phyloP scores from a whole-genome alignment of 1,284 basidiomycete species.

The Hortiboletus rubellus region DNA sequence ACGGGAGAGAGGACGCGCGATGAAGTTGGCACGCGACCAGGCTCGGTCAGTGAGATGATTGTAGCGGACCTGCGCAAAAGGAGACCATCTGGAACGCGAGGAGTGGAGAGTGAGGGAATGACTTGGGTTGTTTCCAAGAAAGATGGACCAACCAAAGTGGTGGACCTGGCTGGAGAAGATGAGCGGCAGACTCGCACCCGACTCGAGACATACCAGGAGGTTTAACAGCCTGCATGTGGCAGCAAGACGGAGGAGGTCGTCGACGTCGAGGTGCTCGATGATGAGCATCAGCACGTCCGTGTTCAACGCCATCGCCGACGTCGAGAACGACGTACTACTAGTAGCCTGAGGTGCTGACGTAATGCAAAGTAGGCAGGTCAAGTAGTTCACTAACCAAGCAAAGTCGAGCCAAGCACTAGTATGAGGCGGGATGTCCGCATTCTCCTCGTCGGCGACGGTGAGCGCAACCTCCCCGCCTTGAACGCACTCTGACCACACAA shows the following conservation, averaged over 20 bases:
- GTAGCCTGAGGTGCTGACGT: slow-evolving; percentile 16
- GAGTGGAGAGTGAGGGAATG: slow-evolving; percentile 53
- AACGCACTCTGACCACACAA: not conserved
- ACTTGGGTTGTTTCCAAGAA: slow-evolving; percentile 50
- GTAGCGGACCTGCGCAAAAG: slow-evolving; percentile 50
- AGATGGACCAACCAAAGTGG: slow-evolving; percentile 59
- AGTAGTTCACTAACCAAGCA: slow-evolving; percentile 4
- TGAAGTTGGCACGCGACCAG: slow-evolving; percentile 54
- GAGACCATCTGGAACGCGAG: slow-evolving; percentile 48
- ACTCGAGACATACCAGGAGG: slow-evolving; percentile 44
- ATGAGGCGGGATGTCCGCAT: slow-evolving; percentile 92
- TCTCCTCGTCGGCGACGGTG: slow-evolving; percentile 91
- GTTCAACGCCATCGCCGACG: slow-evolving; percentile 35
- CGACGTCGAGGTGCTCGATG: slow-evolving; percentile 46
- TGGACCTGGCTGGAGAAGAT: slow-evolving; percentile 46
- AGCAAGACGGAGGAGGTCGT: slow-evolving; percentile 49
- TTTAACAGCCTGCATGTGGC: slow-evolving; percentile 48
- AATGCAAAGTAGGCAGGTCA: slow-evolving; percentile 5
- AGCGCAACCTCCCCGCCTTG: slow-evolving; percentile 27
- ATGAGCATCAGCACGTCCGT: slow-evolving; percentile 59
- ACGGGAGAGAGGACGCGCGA: slow-evolving; percentile 66
- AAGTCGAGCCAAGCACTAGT: slow-evolving; percentile 38
- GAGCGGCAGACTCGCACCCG: not conserved
- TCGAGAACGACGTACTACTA: too few species aligned
- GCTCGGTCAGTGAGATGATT: slow-evolving; percentile 53